Evolutionary conservation across 306 rosid species (phyloP), one percentile per base, ranked within the genome.

Genomic region (Boehmeria nivea): DNA sequence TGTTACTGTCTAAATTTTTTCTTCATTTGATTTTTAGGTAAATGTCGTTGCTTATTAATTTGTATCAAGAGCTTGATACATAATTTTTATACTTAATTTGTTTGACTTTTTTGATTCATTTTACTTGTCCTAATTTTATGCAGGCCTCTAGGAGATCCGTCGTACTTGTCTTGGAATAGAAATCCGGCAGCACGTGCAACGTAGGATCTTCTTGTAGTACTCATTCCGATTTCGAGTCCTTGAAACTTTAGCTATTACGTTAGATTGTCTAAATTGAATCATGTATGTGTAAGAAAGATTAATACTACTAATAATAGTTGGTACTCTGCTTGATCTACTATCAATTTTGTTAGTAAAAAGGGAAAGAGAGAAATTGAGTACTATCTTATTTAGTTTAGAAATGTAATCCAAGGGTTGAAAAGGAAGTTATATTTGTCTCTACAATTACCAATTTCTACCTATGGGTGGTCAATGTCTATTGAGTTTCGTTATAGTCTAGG

Each of bases 111-210:
- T n/a, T 28, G 34, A 28, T 36, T 22, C 4, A 26, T 17, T 28
- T 6, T 54, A 19, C 6, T 9, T 34, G 17, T 52, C 34, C 6
- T 22, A 19, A 42, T 2, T 54, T 73, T 65, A 28, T 73, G 89
- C 94, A 89, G 97, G 80, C 86, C 95, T 39, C 89, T 86, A 58
- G 95, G 89, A 31, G 97, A 89, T 72, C 88, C 94, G 48, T 73
- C 94, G 24, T 89, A 77, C 79, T 75, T 86, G 78, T 83, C 95
- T 46, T 89, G 97, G 97, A 86, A 89, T 80, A 83, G 42, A 71
- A 53, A 63, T 60, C 69, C 79, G 25, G 73, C 72, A 19, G 71
- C 68, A 66, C 43, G 34, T 21, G n/a, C 26, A 13, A 68, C 43
- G 26, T 76, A 61, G 68, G 63, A 28, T 48, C 53, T 53, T 59